Base-by-base conservation (phyloP, 2,329 filamentous ascomycete genomes). In the Whalleya microplaca region DNA sequence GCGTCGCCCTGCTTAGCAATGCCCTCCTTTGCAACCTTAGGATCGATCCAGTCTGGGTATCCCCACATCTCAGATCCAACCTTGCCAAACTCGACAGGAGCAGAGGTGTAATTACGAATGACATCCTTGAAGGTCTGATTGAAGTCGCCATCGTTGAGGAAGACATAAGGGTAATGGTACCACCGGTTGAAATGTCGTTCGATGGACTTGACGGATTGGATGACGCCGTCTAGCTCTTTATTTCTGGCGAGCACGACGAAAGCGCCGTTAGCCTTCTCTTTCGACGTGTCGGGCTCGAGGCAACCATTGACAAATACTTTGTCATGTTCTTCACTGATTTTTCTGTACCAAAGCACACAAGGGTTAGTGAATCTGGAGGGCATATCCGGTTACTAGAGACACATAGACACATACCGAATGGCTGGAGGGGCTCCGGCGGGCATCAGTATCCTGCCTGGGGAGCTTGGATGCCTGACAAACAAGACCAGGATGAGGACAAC, bases 121-220 rank as follows among this genome's bases (percentile, higher is more conserved):
- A 87, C 88, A 66, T 94, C 89, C 73, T 91, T 96, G 83, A 99
- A 99, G 12, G 88, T 91, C 70, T 91, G 86, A 75, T 98, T 93
- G 83, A 99, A 99, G 55, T 98, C 93, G 62, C 89, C 95, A 69
- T 99, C 94, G 76, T 99, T 99, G 66, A 99, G 80, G 75, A 99
- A 98, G 66, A 98, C 94, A 72, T 98, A 99, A 21, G 95, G 95
- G 74, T 99, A 99, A 75, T 98, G 87, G 74, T 92, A 99, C 93
- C 94, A 99, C 65, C 93, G 86, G 77, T 99, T 99, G 85, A 99
- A 99, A 76, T 99, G 95, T 67, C 95, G 86, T 79, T 99, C 95
- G 65, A 99, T 93, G 43, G 94, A 98, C 79, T 97, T 97, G 74
- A 99, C 84, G 9, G 95, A 98, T 75, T 98, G 92, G 63, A 99